phyloP scores from a whole-genome alignment of 352 stramenopile genomes.

The Pythium pectinolyticum region DNA sequence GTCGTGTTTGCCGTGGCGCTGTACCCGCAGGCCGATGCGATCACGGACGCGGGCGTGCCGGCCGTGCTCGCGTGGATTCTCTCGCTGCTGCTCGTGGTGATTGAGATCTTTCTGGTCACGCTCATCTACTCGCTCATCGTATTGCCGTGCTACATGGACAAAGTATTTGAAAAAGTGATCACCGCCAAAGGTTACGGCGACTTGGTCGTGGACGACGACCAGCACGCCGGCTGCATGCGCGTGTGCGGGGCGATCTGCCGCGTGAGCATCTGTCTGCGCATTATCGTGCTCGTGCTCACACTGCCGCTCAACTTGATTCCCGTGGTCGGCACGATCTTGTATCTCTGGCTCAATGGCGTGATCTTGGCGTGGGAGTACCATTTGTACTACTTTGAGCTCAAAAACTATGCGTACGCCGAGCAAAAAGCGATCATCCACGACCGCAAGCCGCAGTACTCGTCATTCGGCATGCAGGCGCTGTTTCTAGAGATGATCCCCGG shows the following conservation, averaged over 20 bases:
- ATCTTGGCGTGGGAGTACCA: slow-evolving; percentile 74
- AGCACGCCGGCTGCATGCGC: slow-evolving; percentile 45
- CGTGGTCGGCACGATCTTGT: slow-evolving; percentile 57
- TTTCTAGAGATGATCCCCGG: slow-evolving; percentile 75
- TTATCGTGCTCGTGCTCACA: slow-evolving; percentile 57
- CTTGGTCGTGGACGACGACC: slow-evolving; percentile 47
- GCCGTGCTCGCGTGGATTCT: slow-evolving; percentile 56
- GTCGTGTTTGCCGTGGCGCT: slow-evolving; percentile 46
- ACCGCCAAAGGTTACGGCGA: slow-evolving; percentile 43
- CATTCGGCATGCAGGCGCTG: slow-evolving; percentile 71
- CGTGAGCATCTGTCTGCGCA: slow-evolving; percentile 48
- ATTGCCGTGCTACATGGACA: slow-evolving; percentile 58
- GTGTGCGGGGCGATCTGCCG: slow-evolving; percentile 54
- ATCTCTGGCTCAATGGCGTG: slow-evolving; percentile 69
- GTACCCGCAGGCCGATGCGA: slow-evolving; percentile 43
- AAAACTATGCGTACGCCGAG: slow-evolving; percentile 52
- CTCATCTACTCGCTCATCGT: slow-evolving; percentile 65
- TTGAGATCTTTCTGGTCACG: slow-evolving; percentile 74
- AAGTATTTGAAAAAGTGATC: slow-evolving; percentile 67
- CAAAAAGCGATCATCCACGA: slow-evolving; percentile 52
- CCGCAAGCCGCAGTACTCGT: slow-evolving; percentile 56
- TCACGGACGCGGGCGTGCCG: slow-evolving; percentile 40
- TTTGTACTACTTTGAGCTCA: slow-evolving; percentile 78
- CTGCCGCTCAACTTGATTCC: slow-evolving; percentile 72
- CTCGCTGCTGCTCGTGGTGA: slow-evolving; percentile 53